These are phyloP conservation scores for Hemileia vastatrix DNA, from an alignment of 1,284 basidiomycete genomes.

Conservation along the genomic window DNA sequence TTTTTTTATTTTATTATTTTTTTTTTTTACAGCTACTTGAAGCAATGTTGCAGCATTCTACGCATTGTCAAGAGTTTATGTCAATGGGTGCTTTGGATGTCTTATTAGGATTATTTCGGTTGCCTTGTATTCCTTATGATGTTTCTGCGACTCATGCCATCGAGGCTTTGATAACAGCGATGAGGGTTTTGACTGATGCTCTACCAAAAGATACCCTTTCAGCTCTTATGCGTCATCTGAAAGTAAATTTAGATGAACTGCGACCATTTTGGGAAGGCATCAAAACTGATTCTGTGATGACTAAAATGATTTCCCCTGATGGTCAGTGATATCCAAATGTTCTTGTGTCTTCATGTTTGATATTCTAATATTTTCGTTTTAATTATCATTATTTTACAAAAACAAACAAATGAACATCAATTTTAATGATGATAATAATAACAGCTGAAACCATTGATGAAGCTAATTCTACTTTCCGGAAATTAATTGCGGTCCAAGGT, in stretches of 20 bases:
- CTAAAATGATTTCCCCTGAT: conserved; percentile 54
- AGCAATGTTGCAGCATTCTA: conserved; percentile 76
- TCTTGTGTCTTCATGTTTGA: background rate
- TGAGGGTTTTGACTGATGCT: conserved; percentile 79
- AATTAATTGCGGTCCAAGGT: conserved; percentile 66
- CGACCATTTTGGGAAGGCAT: conserved; percentile 60
- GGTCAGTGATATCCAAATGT: conserved; percentile 44
- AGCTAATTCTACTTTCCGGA: conserved; percentile 63
- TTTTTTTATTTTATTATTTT: background rate
- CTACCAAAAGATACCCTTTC: conserved; percentile 65
- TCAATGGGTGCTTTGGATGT: conserved; percentile 64
- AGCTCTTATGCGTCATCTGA: conserved; percentile 63
- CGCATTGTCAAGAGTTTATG: conserved; percentile 85
- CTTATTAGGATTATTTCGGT: conserved; percentile 64
- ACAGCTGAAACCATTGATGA: conserved; percentile 46
- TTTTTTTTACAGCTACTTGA: conserved; percentile 62
- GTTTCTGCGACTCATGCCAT: conserved; percentile 71
- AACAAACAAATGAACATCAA: background rate
- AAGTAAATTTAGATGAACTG: conserved; percentile 60
- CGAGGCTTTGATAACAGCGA: conserved; percentile 74
- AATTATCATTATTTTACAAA: conserved; percentile 1
- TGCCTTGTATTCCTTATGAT: conserved; percentile 82
- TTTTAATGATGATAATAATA: conserved; percentile 19
- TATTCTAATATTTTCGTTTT: background rate
- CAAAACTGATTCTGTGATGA: conserved; percentile 54